Evolutionary conservation across 2,329 filamentous ascomycete genomes (phyloP).

Genomic region (Botrytis fragariae): DNA sequence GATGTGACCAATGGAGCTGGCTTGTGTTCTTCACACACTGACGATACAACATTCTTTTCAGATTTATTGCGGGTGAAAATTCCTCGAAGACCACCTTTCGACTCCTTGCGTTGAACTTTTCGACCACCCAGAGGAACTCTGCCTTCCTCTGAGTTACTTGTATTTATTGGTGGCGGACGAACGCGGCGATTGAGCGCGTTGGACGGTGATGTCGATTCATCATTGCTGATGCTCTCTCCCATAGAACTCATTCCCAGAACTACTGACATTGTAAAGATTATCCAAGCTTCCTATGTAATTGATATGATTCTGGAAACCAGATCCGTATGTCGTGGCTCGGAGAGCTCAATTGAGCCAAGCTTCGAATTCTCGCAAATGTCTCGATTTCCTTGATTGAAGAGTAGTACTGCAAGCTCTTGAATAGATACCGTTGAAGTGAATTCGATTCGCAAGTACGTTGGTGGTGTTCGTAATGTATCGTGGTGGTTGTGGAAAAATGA

Average conservation of each 20-base stretch:
- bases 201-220: neutral
- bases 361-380: neutral
- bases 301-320: neutral
- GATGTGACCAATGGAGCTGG: slow-evolving; percentile 9
- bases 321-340: neutral
- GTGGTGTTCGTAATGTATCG: neutral
- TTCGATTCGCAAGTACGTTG: neutral
- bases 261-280: slow-evolving; percentile 4
- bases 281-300: neutral
- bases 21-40: slow-evolving; percentile 27
- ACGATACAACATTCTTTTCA: slow-evolving; percentile 27
- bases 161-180: slow-evolving; percentile 32
- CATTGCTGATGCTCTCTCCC: neutral
- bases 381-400: neutral
- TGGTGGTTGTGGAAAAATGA: neutral
- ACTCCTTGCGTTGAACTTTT: slow-evolving; percentile 31
- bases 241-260: neutral
- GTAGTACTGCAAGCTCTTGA: neutral
- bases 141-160: slow-evolving; percentile 18
- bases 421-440: neutral
- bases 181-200: slow-evolving; percentile 28
- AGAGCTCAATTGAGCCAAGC: neutral
- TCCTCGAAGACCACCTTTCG: slow-evolving; percentile 34
- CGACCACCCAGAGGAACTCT: slow-evolving; percentile 28
- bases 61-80: slow-evolving; percentile 36